These are phyloP conservation scores for Xylariaceae sp. DNA, from an alignment of 2,329 filamentous ascomycete genomes.

Conservation along the genomic window DNA sequence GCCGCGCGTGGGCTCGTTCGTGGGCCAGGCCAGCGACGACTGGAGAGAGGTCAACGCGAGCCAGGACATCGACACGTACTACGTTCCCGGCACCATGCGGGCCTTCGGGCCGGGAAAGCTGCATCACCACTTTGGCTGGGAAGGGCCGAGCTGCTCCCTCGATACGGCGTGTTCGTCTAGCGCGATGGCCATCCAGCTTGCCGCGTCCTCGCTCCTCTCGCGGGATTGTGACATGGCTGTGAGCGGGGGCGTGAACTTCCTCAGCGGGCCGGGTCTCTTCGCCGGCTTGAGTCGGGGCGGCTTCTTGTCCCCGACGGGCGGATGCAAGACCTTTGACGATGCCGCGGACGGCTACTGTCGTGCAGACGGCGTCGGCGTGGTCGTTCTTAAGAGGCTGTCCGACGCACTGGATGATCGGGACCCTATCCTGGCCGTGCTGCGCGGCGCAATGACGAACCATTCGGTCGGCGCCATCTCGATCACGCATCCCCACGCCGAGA, in stretches of 20 bases:
- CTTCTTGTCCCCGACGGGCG: slow-evolving; percentile 46
- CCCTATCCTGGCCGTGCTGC: slow-evolving; percentile 29
- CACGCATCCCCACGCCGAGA: slow-evolving; percentile 61
- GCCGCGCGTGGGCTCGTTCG: slow-evolving; percentile 18
- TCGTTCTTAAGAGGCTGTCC: slow-evolving; percentile 22
- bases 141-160: slow-evolving; percentile 24
- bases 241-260: slow-evolving; percentile 56
- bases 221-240: slow-evolving; percentile 60
- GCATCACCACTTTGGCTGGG: slow-evolving; percentile 32
- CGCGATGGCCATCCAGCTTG: slow-evolving; percentile 20
- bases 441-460: slow-evolving; percentile 63
- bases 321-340: slow-evolving; percentile 43
- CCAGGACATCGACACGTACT: slow-evolving; percentile 47
- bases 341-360: slow-evolving; percentile 42
- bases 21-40: slow-evolving; percentile 19
- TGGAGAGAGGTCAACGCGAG: slow-evolving; percentile 60
- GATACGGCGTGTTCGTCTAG: slow-evolving; percentile 30
- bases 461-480: slow-evolving; percentile 66
- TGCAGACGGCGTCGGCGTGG: slow-evolving; percentile 17
- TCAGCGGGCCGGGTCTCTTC: slow-evolving; percentile 61
- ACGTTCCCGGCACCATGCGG: slow-evolving; percentile 29
- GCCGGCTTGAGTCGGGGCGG: slow-evolving; percentile 56
- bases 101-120: slow-evolving; percentile 34
- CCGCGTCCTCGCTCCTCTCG: slow-evolving; percentile 55
- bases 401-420: slow-evolving; percentile 41